These are phyloP conservation scores for Neodidymelliopsis sp. DNA, from an alignment of 2,329 filamentous ascomycete genomes.

Conservation along the genomic window DNA sequence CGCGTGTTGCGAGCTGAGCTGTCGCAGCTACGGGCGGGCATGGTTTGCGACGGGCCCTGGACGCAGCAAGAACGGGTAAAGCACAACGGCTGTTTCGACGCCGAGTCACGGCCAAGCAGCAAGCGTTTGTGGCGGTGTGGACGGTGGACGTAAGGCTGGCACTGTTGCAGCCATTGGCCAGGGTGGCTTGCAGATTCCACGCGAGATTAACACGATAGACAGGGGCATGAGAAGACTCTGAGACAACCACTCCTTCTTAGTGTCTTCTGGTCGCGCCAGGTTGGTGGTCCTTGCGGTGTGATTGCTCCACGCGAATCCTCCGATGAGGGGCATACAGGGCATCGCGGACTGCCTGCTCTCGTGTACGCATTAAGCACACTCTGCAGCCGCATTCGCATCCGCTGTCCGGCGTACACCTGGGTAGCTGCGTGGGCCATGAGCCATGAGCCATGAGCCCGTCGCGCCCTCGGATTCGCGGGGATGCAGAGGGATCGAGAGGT, in stretches of 20 bases:
- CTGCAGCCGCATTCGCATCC: constrained; percentile 19
- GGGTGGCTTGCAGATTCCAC: constrained; percentile 47
- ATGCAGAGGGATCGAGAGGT: constrained; percentile 21
- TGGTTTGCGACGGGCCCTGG: constrained; percentile 28
- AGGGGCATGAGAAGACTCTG: constrained; percentile 42
- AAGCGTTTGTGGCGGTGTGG: constrained; percentile 40
- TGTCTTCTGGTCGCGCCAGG: constrained; percentile 39
- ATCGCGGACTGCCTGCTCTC: constrained; percentile 24
- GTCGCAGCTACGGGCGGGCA: constrained; percentile 27
- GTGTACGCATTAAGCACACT: constrained; percentile 15
- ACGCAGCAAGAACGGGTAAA: constrained; percentile 35
- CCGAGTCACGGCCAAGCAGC: constrained; percentile 24
- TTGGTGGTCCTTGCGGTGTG: constrained; percentile 29
- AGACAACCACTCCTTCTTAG: constrained; percentile 48
- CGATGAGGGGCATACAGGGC: constrained; percentile 32
- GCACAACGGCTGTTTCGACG: constrained; percentile 46
- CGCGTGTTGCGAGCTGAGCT: constrained; percentile 40
- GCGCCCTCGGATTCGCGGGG: constrained; percentile 25
- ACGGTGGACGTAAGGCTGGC: constrained; percentile 45
- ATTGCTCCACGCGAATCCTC: constrained; percentile 41
- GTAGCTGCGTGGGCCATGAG: constrained; percentile 13
- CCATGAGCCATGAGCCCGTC: too few relatives aligned
- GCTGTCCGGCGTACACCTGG: too few relatives aligned
- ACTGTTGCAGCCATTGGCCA: constrained; percentile 36
- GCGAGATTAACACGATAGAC: constrained; percentile 46